Percentiles rank a stretch among this genome's conserved stretches.
phyloP scores from a whole-genome alignment of 2,329 filamentous ascomycete species.

The Colletotrichum eleusines region DNA sequence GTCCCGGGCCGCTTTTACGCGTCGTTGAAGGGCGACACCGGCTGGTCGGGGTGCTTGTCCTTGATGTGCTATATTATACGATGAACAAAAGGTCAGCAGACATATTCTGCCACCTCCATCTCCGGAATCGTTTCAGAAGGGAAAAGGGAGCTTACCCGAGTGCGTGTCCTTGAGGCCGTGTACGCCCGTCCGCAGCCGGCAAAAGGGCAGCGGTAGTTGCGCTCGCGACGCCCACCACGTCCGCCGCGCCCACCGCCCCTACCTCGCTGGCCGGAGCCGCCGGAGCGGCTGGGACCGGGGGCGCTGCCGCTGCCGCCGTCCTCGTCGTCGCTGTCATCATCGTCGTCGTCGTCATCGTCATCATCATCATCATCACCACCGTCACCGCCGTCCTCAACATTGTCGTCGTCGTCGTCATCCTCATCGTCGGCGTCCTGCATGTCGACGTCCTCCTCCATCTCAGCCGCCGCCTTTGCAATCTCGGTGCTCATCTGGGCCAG shows the following conservation, averaged over 20 bases:
- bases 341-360: background rate
- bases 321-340: too few species aligned
- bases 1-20: background rate
- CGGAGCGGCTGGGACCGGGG: background rate
- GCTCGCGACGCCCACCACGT: too few species aligned
- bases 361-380: background rate
- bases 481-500: constrained; percentile 2
- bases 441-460: background rate
- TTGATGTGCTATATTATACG: background rate
- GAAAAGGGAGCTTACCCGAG: background rate
- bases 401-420: background rate
- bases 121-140: background rate
- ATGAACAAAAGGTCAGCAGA: background rate
- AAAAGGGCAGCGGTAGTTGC: background rate
- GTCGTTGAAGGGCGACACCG: background rate
- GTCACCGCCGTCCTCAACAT: background rate
- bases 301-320: background rate
- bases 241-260: too few species aligned
- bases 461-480: background rate
- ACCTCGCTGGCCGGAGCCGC: background rate
- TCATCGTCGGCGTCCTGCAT: background rate
- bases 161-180: background rate
- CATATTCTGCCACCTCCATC: background rate
- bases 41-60: background rate
- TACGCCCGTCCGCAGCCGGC: background rate